A percentile compares a stretch with the other conserved stretches of the same genome.
These are phyloP conservation scores for Rhizopogon salebrosus DNA, from an alignment of 768 basidiomycete species.

Conservation along the genomic window DNA sequence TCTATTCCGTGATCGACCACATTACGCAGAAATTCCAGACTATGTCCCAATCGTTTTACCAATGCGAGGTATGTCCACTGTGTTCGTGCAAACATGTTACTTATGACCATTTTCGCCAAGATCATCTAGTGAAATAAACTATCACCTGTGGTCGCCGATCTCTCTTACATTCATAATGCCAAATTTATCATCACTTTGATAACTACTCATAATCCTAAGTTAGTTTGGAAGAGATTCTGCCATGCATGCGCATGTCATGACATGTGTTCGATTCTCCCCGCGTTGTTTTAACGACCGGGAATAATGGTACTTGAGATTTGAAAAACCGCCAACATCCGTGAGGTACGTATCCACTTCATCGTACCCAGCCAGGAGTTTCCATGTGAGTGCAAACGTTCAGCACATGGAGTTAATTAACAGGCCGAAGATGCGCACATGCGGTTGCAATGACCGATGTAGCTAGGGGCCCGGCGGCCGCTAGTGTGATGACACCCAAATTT, in stretches of 20 bases:
- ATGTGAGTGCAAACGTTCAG: no score
- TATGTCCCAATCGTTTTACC: conserved; percentile 68
- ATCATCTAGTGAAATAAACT: conserved; percentile 24
- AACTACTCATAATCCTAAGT: background rate
- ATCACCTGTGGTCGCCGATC: background rate
- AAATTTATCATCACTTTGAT: background rate
- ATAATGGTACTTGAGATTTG: no score
- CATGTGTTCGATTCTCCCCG: no score
- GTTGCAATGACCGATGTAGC: background rate
- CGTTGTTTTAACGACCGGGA: no score
- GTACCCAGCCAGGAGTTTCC: no score
- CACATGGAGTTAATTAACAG: no score
- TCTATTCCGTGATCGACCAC: conserved; percentile 64
- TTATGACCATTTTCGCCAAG: conserved; percentile 12
- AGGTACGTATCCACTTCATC: no score
- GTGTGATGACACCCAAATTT: no score
- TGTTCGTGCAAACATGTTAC: background rate
- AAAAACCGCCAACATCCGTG: no score
- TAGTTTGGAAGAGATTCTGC: background rate
- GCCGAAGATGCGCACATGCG: no score
- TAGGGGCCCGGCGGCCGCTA: background rate
- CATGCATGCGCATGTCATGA: no score
- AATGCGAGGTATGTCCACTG: conserved; percentile 54
- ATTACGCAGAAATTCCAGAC: conserved; percentile 76
- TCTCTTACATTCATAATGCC: background rate